These are phyloP conservation scores for Apiotrichum akiyoshidainum DNA, from an alignment of 1,284 basidiomycete species.

Conservation along the genomic window DNA sequence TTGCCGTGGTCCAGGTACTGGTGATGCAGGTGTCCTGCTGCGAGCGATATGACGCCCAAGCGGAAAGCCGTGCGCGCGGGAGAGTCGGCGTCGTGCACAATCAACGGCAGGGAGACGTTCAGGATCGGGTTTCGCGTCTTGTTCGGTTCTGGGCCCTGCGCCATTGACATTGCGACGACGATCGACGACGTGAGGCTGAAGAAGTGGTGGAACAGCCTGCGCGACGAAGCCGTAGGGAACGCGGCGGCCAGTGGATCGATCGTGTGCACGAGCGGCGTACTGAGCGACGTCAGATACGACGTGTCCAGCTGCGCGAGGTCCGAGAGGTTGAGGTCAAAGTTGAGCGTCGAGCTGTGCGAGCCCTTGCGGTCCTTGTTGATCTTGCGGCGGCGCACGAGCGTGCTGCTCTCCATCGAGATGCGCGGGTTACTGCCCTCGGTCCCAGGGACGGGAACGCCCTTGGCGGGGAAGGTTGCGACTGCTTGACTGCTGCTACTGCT, in stretches of 20 bases:
- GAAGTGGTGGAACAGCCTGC: constrained; percentile 23
- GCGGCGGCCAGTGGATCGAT: constrained; percentile 11
- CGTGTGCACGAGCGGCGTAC: neutral
- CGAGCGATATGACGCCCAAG: constrained; percentile 20
- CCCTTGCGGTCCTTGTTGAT: neutral
- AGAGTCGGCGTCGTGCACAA: constrained; percentile 13
- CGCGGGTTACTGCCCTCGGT: neutral
- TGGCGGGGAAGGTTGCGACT: neutral
- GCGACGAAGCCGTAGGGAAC: constrained; percentile 21
- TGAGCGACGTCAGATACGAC: neutral
- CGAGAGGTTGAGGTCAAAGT: neutral
- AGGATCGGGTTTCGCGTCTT: constrained; percentile 17
- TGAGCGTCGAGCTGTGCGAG: neutral
- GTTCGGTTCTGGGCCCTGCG: neutral
- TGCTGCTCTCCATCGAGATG: constrained; percentile 1
- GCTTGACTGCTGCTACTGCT: neutral
- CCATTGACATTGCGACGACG: constrained; percentile 18
- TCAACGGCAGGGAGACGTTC: constrained; percentile 13
- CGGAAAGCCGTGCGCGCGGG: constrained; percentile 18
- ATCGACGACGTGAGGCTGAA: constrained; percentile 14
- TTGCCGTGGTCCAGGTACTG: constrained; percentile 3
- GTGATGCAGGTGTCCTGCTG: constrained; percentile 19
- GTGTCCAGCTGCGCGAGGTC: neutral
- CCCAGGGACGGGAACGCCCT: too few species aligned
- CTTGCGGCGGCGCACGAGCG: constrained; percentile 1